Evolutionary conservation across 345 rosid species (phyloP).

Genomic region (Camelina neglecta): DNA sequence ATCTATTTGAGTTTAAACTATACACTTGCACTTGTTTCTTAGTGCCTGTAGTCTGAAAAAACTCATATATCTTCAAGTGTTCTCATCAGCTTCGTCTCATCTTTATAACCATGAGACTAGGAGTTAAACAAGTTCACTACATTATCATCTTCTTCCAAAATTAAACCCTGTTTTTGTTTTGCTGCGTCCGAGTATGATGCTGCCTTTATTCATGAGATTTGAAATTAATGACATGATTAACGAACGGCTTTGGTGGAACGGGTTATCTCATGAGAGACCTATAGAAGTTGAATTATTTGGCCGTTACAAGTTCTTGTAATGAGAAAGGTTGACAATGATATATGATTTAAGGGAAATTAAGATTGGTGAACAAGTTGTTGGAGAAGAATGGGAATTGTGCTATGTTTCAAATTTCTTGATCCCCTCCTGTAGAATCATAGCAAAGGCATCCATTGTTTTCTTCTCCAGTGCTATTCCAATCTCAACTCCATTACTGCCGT

Average conservation of each 20-base stretch:
- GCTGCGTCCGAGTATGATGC: neutral
- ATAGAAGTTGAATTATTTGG: neutral
- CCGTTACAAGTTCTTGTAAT: neutral
- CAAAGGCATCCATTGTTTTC: conserved; percentile 21
- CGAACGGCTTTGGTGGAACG: neutral
- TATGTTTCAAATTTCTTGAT: neutral
- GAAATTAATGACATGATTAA: neutral
- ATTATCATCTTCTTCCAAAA: neutral
- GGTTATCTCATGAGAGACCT: too few species aligned
- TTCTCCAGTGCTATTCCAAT: conserved; percentile 30
- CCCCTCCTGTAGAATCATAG: neutral
- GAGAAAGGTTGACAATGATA: too few species aligned
- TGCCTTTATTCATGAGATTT: neutral
- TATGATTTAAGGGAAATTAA: neutral
- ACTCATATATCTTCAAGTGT: conserved; percentile 26
- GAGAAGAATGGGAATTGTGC: neutral
- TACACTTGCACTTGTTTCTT: conserved; percentile 31
- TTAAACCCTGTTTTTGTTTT: neutral
- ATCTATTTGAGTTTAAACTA: conserved; percentile 38
- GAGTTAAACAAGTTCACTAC: conserved; percentile 39
- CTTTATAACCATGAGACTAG: neutral
- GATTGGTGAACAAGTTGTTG: neutral
- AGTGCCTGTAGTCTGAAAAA: conserved; percentile 41
- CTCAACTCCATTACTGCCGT: conserved; percentile 33
- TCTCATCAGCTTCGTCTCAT: conserved; percentile 35